Base-by-base conservation (phyloP, 805 yeast genomes). In the Ogataea nonfermentans region DNA sequence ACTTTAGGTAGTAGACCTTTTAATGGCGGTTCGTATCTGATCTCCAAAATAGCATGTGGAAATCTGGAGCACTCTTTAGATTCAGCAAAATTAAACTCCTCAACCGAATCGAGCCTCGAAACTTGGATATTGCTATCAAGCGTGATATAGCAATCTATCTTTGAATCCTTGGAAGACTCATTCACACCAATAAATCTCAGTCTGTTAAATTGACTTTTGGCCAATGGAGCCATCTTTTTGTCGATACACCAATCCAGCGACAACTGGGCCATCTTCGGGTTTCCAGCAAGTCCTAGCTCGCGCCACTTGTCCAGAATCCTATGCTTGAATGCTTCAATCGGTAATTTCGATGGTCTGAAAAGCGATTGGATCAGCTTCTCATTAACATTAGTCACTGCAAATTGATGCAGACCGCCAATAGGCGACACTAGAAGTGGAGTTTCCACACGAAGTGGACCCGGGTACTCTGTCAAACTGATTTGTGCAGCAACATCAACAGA, bases 31-130 rank as follows among this genome's bases (percentile, higher is more conserved):
- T 66, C 67, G 63, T 75, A 75, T 14, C 74, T 57, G 15, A 79
- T 54, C 39, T 73, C 74, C 22, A 79, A 56, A 0, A 74, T 62
- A 0, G 77, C 67, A 49, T 74, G 71, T 2, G 81, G 80, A 50
- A 77, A 74, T 2, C 43, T 3, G 6, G 28, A 15, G 3, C 26
- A n/a, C 10, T 48, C 42, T 22, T 53, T 55, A 12, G 28, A 24
- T 8, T 43, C 36, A 2, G 35, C 27, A 51, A 53, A 48, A 4
- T 35, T 25, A 3, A 45, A 14, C 11, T 29, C 37, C 5, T 36
- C 22, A 13, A 39, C 25, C 3, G 48, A 32, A 13, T 37, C 25
- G 12, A 49, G 31, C 26, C 46, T 41, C 11, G 28, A 10, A 3
- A 53, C 35, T 24, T 32, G 29, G 22, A 64, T 56, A 24, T 53